Evolutionary conservation across 371 early-diverging fungal genomes (phyloP).

Genomic region (Saksenaea vasiformis): DNA sequence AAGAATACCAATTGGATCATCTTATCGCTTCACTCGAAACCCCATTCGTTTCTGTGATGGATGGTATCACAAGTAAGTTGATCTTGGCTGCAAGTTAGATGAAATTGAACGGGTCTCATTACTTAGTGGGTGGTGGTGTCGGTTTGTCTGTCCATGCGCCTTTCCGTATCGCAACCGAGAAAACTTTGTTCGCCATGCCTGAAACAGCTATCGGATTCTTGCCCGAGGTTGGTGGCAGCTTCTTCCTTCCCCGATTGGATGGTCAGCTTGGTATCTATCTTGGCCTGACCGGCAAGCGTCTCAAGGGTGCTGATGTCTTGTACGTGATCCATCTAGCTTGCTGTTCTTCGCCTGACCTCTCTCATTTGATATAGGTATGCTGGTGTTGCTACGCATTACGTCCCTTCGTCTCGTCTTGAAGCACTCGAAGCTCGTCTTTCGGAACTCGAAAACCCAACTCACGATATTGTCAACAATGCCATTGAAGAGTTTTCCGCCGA

Average conservation of each 20-base stretch:
- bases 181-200: constrained; percentile 93
- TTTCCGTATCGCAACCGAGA: constrained; percentile 95
- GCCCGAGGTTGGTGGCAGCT: constrained; percentile 96
- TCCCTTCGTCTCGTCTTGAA: constrained; percentile 86
- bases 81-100: neutral
- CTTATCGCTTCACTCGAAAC: constrained; percentile 84
- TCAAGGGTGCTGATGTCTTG: constrained; percentile 85
- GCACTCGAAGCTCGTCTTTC: constrained; percentile 81
- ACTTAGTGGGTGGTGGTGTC: constrained; percentile 94
- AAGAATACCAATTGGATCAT: constrained; percentile 94
- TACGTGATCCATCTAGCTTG: constrained; percentile 38
- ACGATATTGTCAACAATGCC: constrained; percentile 84
- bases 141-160: constrained; percentile 95
- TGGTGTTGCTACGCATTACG: constrained; percentile 95
- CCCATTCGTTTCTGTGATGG: constrained; percentile 86
- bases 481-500: constrained; percentile 92
- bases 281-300: constrained; percentile 86
- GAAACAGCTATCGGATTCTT: constrained; percentile 95
- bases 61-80: constrained; percentile 89
- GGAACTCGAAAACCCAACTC: constrained; percentile 77
- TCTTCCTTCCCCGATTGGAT: constrained; percentile 93
- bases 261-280: constrained; percentile 92
- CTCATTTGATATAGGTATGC: constrained; percentile 53
- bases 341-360: constrained; percentile 8
- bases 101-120: neutral